phyloP scores from a whole-genome alignment of 495 filamentous ascomycete genomes.

The Bathelium albidoporum region DNA sequence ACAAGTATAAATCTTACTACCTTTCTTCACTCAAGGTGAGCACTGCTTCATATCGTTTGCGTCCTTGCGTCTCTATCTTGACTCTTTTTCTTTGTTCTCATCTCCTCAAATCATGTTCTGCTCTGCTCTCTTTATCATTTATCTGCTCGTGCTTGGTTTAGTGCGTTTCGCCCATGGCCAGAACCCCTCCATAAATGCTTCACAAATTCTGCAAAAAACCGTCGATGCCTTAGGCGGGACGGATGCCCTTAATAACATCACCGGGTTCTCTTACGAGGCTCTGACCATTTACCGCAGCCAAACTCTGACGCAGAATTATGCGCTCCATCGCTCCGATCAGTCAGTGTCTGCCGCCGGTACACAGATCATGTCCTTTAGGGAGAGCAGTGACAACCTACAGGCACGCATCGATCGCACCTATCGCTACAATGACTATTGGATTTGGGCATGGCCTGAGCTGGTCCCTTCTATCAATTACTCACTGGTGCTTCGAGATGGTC shows the following conservation, averaged over 20 bases:
- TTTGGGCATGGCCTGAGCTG: slow-evolving; percentile 9
- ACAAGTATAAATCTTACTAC: too few species aligned
- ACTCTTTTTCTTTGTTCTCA: too few species aligned
- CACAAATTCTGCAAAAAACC: slow-evolving; percentile 4
- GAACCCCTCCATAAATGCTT: not conserved
- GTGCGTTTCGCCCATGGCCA: not conserved
- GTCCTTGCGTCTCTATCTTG: too few species aligned
- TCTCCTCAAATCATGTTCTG: not conserved
- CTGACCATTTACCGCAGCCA: not conserved
- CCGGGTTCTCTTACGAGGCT: not conserved
- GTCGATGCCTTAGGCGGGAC: slow-evolving; percentile 2
- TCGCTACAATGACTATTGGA: slow-evolving; percentile 15
- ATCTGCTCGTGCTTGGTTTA: not conserved
- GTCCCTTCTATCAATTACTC: slow-evolving; percentile 7
- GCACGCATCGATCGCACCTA: slow-evolving; percentile 11
- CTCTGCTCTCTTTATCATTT: not conserved
- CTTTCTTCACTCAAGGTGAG: too few species aligned
- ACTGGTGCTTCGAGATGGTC: slow-evolving; percentile 11
- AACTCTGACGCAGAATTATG: slow-evolving; percentile 1
- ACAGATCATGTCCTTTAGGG: slow-evolving; percentile 1
- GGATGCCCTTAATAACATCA: not conserved
- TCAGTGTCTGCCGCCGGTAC: not conserved
- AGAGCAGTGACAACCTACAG: not conserved
- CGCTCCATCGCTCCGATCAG: not conserved
- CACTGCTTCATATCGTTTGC: too few species aligned